These are phyloP conservation scores for Kluyveromyces wickerhamii DNA, from an alignment of 805 yeast species.

Conservation along the genomic window DNA sequence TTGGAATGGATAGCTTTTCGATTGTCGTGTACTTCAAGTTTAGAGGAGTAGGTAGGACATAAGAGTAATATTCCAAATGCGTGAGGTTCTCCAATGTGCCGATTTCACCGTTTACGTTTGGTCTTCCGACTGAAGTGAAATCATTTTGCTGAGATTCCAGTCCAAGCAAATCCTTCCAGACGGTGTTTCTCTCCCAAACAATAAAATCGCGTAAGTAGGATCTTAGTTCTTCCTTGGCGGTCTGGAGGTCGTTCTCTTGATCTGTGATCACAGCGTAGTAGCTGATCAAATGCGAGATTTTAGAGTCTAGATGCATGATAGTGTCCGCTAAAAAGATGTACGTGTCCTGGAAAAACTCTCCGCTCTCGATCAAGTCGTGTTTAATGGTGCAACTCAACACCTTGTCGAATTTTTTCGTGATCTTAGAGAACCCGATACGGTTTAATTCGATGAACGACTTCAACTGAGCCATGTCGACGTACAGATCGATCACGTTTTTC, in stretches of 20 bases:
- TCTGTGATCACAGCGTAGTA: slow-evolving; percentile 45
- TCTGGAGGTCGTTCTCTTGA: slow-evolving; percentile 30
- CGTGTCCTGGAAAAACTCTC: slow-evolving; percentile 38
- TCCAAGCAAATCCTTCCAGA: slow-evolving; percentile 92
- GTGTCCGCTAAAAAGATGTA: slow-evolving; percentile 50
- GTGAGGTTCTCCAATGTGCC: slow-evolving; percentile 12
- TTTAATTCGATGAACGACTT: slow-evolving; percentile 79
- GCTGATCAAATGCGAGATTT: slow-evolving; percentile 44
- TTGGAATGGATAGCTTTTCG: slow-evolving; percentile 37
- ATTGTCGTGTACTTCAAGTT: slow-evolving; percentile 21
- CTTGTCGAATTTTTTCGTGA: slow-evolving; percentile 86
- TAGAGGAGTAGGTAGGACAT: slow-evolving; percentile 27
- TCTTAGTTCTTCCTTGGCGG: slow-evolving; percentile 47
- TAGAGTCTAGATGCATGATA: slow-evolving; percentile 40
- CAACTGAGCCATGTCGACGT: slow-evolving; percentile 70
- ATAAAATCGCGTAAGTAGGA: slow-evolving; percentile 76
- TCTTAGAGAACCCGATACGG: slow-evolving; percentile 78
- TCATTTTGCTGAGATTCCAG: slow-evolving; percentile 58
- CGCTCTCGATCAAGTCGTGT: slow-evolving; percentile 37
- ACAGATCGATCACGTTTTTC: slow-evolving; percentile 53
- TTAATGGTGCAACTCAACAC: slow-evolving; percentile 51
- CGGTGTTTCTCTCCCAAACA: slow-evolving; percentile 94
- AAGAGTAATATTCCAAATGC: slow-evolving; percentile 27
- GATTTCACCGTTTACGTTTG: slow-evolving; percentile 30
- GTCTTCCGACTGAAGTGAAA: slow-evolving; percentile 28